Evolutionary conservation across 805 yeast genomes (phyloP), one percentile per base, ranked within the genome.

Genomic region (Zygosaccharomyces gambellarensis): DNA sequence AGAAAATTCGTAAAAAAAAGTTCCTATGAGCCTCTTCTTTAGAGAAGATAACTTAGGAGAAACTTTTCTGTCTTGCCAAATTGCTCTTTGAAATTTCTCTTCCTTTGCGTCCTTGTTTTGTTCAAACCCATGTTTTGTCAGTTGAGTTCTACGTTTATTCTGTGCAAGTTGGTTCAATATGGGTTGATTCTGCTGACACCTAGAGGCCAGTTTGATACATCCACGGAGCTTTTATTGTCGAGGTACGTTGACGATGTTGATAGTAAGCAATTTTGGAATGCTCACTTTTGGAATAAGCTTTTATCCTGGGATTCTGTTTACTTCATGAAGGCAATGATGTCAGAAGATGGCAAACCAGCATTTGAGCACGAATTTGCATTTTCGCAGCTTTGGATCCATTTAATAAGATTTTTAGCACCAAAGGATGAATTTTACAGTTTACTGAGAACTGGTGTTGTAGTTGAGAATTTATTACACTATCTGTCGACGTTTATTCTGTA

Each of bases 281-380:
- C n/a, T 1, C 38, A 58, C n/a, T 42, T 81, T 1, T 60, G 80
- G 45, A 72, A 77, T 46, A 80, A 78, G 48, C 71, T 88, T 4
- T 69, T 87, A 23, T 75, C 82, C 3, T 92, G 98, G 98, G 99
- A 92, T 64, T 75, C 83, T 1, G 94, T 90, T 0, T 90, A 83
- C 65, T 90, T 86, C 60, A 64, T 78, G 12, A 80, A 82, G 40
- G 55, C 53, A 6, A 64, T 83, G 48, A 79, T 86, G 19, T 25
- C 47, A 30, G 62, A 67, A 8, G 65, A 76, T 12, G 80, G 76
- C 0, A 64, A 69, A 12, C 68, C 74, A 1, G 64, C 69, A n/a
- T 90, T 74, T 66, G 98, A 92, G 67, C 96, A 92, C 64, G 95
- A 90, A 67, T 86, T 80, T 75, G 97, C 95, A 4, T 92, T 88